Conservation (phyloP, 2,329 filamentous ascomycete genomes). For the Blumeria hordei region DNA sequence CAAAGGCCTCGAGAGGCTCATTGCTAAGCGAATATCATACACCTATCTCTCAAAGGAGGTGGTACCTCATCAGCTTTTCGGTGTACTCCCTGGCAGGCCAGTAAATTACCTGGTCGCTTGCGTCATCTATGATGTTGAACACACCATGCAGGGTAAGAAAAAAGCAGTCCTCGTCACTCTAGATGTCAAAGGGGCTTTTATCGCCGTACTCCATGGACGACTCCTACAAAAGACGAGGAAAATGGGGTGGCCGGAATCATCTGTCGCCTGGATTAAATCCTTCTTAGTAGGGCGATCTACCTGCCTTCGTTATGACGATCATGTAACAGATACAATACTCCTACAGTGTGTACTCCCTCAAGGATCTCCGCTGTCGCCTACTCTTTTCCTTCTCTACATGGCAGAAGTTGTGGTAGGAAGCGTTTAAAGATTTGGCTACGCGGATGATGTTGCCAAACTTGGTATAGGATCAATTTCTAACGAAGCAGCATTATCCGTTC, state of each 20-base stretch:
- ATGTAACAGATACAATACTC: background rate
- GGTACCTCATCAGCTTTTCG: background rate
- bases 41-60: background rate
- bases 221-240: background rate
- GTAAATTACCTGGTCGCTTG: background rate
- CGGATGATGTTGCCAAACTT: background rate
- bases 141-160: background rate
- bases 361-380: background rate
- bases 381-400: background rate
- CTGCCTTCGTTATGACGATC: background rate
- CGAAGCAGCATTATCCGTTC: background rate
- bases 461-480: background rate
- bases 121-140: background rate
- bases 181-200: background rate
- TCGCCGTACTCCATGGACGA: background rate
- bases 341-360: background rate
- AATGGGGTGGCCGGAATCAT: no score
- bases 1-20: background rate
- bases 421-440: background rate
- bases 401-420: background rate
- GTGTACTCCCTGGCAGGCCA: background rate
- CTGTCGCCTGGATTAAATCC: no score
- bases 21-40: background rate
- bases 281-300: background rate
- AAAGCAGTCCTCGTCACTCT: background rate